These are phyloP conservation scores for Cryptosporidium muris DNA, from an alignment of 169 alveolate species.

Conservation along the genomic window DNA sequence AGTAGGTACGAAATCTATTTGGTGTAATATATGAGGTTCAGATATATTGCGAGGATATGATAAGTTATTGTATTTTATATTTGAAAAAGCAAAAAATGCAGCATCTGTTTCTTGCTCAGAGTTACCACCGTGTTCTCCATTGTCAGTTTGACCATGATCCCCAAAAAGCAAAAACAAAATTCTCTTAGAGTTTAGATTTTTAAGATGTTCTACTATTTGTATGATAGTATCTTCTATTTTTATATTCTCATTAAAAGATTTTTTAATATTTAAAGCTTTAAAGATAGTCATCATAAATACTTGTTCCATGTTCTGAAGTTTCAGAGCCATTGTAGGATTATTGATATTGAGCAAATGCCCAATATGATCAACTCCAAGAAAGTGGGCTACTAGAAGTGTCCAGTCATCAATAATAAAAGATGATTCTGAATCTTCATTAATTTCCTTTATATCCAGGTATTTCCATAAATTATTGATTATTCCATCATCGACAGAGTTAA, in stretches of 20 bases:
- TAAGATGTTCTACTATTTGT: not conserved
- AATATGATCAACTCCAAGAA: conserved; percentile 54
- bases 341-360: conserved; percentile 20
- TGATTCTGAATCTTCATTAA: not conserved
- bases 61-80: conserved; percentile 3
- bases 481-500: conserved; percentile 22
- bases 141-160: conserved; percentile 53
- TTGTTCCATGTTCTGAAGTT: conserved; percentile 32
- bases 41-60: not conserved
- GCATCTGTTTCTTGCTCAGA: conserved; percentile 19
- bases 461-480: not conserved
- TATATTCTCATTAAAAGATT: not conserved
- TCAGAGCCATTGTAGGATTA: conserved; percentile 1
- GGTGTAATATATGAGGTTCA: conserved; percentile 6
- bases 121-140: conserved; percentile 62
- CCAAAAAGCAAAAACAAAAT: conserved; percentile 45
- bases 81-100: conserved; percentile 52
- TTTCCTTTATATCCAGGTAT: not conserved
- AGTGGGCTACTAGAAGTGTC: conserved; percentile 32
- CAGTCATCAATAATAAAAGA: conserved; percentile 1
- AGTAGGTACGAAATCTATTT: conserved; percentile 35
- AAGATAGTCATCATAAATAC: not conserved
- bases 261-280: conserved; percentile 2
- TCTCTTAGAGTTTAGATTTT: not conserved
- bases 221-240: not conserved